Evolutionary conservation across 129 eudicot genomes (phyloP), one percentile per base, ranked within the genome.

Genomic region (Scalesia atractyloides): DNA sequence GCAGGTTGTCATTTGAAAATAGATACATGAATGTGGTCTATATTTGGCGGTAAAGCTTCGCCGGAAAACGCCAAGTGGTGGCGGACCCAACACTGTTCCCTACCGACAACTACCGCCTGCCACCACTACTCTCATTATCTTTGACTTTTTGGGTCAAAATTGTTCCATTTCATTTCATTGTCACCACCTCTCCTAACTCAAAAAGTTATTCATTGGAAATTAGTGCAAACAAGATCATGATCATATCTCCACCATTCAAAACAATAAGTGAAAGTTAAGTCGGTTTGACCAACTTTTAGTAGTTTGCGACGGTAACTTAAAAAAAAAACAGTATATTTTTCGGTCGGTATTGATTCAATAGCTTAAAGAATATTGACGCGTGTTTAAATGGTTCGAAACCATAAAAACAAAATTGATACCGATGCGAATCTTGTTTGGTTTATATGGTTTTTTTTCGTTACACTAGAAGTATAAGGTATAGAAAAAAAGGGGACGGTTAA

Each of bases 101-200:
- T 66, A 71, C 76, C 76, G 76, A 71, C 76, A 41, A 36, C 66
- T 58, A 73, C 74, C 74, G 62, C 39, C 80, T 76, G 69, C 81
- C 69, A 57, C 60, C 80, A 41, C 26, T 56, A 57, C 57, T 20
- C 46, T 1, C 19, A 39, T 50, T 50, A 14, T 39, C 64, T 69
- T 69, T 59, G 64, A 60, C 70, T 36, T 34, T 66, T 52, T 58
- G 15, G 43, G 81, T 69, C 81, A 76, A 69, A 22, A 1, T 69
- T 48, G 54, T 69, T 60, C 47, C 14, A 48, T 16, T 11, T 43
- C 36, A 30, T 67, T 12, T 56, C 59, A 1, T 19, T 44, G 9
- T 44, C 60, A 37, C 36, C 65, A 43, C n/a, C 52, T 12, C 5
- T 17, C 26, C 18, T 3, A 22, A 48, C 63, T 33, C 62, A 16